These are phyloP conservation scores for Skeletonema costatum DNA, from an alignment of 108 stramenopile genomes.

Conservation along the genomic window DNA sequence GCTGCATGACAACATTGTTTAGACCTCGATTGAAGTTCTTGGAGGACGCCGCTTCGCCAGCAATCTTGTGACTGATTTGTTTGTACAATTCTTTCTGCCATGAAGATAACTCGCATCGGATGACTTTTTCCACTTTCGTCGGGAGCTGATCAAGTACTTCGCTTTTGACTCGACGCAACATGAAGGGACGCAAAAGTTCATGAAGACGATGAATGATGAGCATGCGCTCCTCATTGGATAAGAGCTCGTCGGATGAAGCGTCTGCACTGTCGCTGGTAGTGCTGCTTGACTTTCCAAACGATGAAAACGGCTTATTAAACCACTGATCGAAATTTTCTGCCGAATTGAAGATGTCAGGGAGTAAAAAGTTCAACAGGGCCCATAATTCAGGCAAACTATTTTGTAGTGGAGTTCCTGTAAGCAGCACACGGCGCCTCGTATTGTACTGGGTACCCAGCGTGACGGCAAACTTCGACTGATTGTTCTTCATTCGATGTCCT, in stretches of 20 bases:
- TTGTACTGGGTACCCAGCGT: constrained; percentile 92
- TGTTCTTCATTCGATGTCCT: constrained; percentile 98
- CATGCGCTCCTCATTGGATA: constrained; percentile 89
- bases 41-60: constrained; percentile 56
- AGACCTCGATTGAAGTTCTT: constrained; percentile 69
- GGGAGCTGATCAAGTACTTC: constrained; percentile 91
- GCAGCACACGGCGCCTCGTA: constrained; percentile 88
- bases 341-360: constrained; percentile 87
- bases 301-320: constrained; percentile 91
- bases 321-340: constrained; percentile 94
- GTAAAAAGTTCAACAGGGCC: constrained; percentile 93
- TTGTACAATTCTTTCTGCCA: constrained; percentile 95
- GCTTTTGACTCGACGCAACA: constrained; percentile 96
- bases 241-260: constrained; percentile 58
- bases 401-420: constrained; percentile 99
- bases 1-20: constrained; percentile 98
- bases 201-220: constrained; percentile 80
- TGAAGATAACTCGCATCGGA: constrained; percentile 91
- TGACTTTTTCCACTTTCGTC: constrained; percentile 89
- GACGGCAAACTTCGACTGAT: constrained; percentile 93
- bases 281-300: constrained; percentile 57
- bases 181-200: constrained; percentile 97
- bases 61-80: constrained; percentile 67
- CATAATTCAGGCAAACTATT: constrained; percentile 96
- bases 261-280: constrained; percentile 23